phyloP scores from a whole-genome alignment of 805 yeast species.

The Lipomyces yamadae region DNA sequence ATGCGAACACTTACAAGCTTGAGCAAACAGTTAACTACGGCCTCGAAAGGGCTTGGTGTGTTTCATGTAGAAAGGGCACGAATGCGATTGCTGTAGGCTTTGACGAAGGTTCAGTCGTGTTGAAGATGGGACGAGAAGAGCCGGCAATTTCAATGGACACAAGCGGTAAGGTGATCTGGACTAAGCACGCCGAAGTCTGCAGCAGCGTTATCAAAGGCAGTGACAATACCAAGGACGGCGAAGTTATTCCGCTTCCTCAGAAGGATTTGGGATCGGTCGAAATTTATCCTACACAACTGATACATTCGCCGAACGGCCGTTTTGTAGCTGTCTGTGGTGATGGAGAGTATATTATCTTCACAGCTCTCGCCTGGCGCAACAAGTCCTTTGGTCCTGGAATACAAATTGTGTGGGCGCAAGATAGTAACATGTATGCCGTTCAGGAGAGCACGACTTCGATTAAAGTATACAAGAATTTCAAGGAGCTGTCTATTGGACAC shows the following conservation, averaged over 20 bases:
- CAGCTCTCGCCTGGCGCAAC: constrained; percentile 98
- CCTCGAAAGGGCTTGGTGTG: constrained; percentile 97
- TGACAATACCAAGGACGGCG: constrained; percentile 79
- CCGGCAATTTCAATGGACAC: constrained; percentile 94
- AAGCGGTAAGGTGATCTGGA: constrained; percentile 88
- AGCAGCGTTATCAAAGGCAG: constrained; percentile 64
- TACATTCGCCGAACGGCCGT: constrained; percentile 96
- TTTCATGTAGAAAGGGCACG: constrained; percentile 71
- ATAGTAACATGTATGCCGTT: constrained; percentile 83
- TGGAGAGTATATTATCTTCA: constrained; percentile 94
- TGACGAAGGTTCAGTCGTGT: constrained; percentile 89
- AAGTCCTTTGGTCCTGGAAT: constrained; percentile 87
- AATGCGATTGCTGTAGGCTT: constrained; percentile 89
- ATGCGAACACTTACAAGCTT: constrained; percentile 87
- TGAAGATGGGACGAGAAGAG: constrained; percentile 90
- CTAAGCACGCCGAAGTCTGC: constrained; percentile 87
- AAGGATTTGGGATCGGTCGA: constrained; percentile 96
- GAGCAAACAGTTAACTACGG: constrained; percentile 91
- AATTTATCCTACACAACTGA: constrained; percentile 82
- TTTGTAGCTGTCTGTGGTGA: constrained; percentile 97
- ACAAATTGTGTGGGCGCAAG: constrained; percentile 95
- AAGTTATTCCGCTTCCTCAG: constrained; percentile 70
- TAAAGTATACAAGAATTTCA: constrained; percentile 80
- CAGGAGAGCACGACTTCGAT: constrained; percentile 70
- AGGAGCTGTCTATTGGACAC: constrained; percentile 67